phyloP scores from a whole-genome alignment of 129 eudicot genomes.

The Gnaphalium uliginosum region DNA sequence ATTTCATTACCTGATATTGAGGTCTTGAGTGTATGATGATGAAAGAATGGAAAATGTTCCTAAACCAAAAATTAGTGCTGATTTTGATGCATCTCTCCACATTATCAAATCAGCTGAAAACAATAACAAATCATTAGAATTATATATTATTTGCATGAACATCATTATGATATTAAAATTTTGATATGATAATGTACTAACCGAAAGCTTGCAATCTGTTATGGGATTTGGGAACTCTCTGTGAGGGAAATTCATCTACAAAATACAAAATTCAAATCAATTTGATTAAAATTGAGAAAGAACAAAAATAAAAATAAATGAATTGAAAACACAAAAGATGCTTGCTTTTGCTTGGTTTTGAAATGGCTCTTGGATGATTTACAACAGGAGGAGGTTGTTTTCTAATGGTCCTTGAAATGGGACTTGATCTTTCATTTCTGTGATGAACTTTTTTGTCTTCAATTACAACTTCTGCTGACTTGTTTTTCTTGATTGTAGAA shows the following conservation, averaged over 20 bases:
- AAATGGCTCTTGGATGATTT: slow-evolving; percentile 42
- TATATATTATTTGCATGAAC: neutral
- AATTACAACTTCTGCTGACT: slow-evolving; percentile 29
- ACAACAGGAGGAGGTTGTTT: slow-evolving; percentile 45
- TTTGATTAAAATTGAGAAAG: slow-evolving; percentile 12
- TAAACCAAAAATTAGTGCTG: slow-evolving; percentile 78
- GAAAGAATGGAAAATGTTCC: slow-evolving; percentile 81
- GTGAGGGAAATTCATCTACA: slow-evolving; percentile 38
- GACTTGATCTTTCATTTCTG: slow-evolving; percentile 39
- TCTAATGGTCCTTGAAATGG: slow-evolving; percentile 41
- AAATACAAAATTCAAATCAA: slow-evolving; percentile 9
- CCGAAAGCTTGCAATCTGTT: slow-evolving; percentile 65
- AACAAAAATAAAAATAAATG: slow-evolving; percentile 3
- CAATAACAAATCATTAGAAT: slow-evolving; percentile 13
- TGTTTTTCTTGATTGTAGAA: slow-evolving; percentile 9
- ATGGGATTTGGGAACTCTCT: slow-evolving; percentile 47
- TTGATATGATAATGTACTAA: slow-evolving; percentile 31
- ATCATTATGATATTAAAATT: slow-evolving; percentile 7
- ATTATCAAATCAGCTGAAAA: slow-evolving; percentile 77
- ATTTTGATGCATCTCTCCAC: slow-evolving; percentile 88
- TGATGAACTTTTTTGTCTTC: slow-evolving; percentile 47
- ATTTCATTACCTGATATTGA: slow-evolving; percentile 66
- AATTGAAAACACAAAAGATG: neutral
- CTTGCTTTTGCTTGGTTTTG: slow-evolving; percentile 67
- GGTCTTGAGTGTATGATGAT: slow-evolving; percentile 75